Evolutionary conservation across 805 yeast species (phyloP), one percentile per base, ranked within the genome.

Genomic region (Ogataea zsoltii): DNA sequence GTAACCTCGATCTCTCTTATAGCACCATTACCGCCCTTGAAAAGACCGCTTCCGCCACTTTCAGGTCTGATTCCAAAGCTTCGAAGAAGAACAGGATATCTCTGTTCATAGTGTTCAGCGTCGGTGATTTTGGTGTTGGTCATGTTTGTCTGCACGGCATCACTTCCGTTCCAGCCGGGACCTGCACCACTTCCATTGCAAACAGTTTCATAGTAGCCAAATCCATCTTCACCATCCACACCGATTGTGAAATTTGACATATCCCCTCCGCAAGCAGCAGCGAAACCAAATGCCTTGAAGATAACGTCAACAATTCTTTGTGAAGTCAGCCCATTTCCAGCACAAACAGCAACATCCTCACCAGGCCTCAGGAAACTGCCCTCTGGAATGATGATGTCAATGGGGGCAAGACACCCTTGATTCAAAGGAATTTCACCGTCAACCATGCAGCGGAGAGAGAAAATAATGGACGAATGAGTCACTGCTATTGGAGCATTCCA

Each of bases 401-500:
- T 44, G 2, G 50, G 48, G n/a, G 46, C 40, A 17, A 91, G 71
- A 62, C 97, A 91, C 7, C 98, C 97, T 60, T 90, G 96, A 60
- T 91, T 91, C 58, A 91, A 71, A 0, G 98, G 98, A 46, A 91
- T 90, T 50, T 87, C 90, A 48, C 82, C 87, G 46, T 85, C 80
- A 31, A 91, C 90, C 62, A 92, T 71, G 42, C 95, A 85, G 48
- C 98, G 71, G 54, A 91, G 68, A 49, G 90, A 88, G 65, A 90
- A 91, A 30, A 91, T 75, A 45, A 91, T 82, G 0, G 97, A 96
- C 18, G 96, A 85, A 57, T 82, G 80, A 2, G 96, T 84, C 51
- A 92, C 88, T 0, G 97, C 94, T 51, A 75, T 79, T 0, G 98
- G 98, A 0, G 97, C 96, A 65, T 92, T 91, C 66, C 88, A 74